A percentile compares a stretch with the other conserved stretches of the same genome.
Conservation (phyloP, 2,329 filamentous ascomycete species). For the Blastomyces gilchristii region DNA sequence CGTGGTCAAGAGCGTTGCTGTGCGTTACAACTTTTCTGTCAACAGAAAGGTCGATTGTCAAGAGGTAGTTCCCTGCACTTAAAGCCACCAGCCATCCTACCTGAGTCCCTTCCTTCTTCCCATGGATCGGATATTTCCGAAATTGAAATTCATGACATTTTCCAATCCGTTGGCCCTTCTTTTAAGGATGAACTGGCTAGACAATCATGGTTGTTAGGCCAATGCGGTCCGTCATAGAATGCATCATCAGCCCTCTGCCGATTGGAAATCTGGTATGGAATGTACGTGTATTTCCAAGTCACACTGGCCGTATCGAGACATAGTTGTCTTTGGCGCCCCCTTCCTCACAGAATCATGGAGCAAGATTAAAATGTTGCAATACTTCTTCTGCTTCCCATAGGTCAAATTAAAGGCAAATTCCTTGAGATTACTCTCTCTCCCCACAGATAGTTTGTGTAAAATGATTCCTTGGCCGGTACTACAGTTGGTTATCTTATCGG, state of each 20-base stretch:
- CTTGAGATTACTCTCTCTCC: not conserved
- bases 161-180: not conserved
- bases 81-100: not conserved
- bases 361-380: not conserved
- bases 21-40: not conserved
- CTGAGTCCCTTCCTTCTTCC: not conserved
- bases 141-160: not conserved
- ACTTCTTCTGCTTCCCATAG: not conserved
- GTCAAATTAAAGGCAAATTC: not conserved
- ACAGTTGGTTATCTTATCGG: not conserved
- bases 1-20: constrained; percentile 4
- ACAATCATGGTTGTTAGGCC: not conserved
- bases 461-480: not conserved
- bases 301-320: not conserved
- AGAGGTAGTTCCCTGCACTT: not conserved
- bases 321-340: not conserved
- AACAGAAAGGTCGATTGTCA: not conserved
- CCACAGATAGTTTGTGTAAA: not conserved
- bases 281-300: not conserved
- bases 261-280: not conserved
- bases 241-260: not conserved
- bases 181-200: not conserved
- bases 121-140: not conserved
- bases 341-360: not conserved
- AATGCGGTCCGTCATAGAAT: constrained; percentile 6